phyloP scores from a whole-genome alignment of 2,329 filamentous ascomycete species.

The Myriosclerotinia duriaeana region DNA sequence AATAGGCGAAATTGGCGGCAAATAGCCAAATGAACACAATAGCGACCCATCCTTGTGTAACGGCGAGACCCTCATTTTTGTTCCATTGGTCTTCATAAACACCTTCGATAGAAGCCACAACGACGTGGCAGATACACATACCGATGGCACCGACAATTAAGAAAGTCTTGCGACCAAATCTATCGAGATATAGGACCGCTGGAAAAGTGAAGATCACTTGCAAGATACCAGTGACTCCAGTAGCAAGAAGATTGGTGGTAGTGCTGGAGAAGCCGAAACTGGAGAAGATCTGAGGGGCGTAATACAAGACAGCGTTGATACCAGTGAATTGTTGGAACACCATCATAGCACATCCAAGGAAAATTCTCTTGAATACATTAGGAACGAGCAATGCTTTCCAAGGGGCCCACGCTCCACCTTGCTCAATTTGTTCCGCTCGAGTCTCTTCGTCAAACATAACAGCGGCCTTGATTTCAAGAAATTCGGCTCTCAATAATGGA shows the following conservation, averaged over 20 bases:
- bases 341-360: conserved; percentile 51
- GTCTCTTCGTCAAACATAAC: conserved; percentile 54
- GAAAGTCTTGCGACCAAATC: conserved; percentile 61
- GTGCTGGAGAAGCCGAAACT: conserved; percentile 45
- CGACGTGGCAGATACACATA: conserved; percentile 65
- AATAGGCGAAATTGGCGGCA: conserved; percentile 38
- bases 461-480: conserved; percentile 55
- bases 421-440: conserved; percentile 41
- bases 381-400: conserved; percentile 42
- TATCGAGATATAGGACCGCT: conserved; percentile 63
- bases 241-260: conserved; percentile 58
- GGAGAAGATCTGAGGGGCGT: conserved; percentile 49
- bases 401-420: conserved; percentile 52
- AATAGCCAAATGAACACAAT: conserved; percentile 43
- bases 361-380: conserved; percentile 48
- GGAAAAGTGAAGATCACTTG: conserved; percentile 67
- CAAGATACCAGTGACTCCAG: conserved; percentile 67
- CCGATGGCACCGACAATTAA: conserved; percentile 63
- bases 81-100: conserved; percentile 44
- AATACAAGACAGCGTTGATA: conserved; percentile 48
- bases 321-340: conserved; percentile 53
- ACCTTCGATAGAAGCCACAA: conserved; percentile 46
- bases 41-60: conserved; percentile 43
- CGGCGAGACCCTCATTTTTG: conserved; percentile 19
- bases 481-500: conserved; percentile 55